Evolutionary conservation across 495 filamentous ascomycete genomes (phyloP).

Genomic region (Talaromyces proteolyticus): DNA sequence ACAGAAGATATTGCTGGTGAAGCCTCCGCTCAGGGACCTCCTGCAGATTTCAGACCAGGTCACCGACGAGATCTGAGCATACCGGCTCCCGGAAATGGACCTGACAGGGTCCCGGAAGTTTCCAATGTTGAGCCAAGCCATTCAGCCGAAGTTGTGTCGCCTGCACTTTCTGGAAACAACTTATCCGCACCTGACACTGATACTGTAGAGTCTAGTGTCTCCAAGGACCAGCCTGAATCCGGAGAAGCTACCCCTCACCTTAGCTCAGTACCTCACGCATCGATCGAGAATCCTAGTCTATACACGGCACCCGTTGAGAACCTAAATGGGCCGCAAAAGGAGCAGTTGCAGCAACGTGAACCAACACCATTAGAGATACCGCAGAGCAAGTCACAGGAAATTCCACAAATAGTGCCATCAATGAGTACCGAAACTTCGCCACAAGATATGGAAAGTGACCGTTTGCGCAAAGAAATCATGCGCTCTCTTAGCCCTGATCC

Average conservation of each 20-base stretch:
- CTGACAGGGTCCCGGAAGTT: slow-evolving; percentile 51
- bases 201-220: not conserved
- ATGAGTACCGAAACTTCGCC: slow-evolving; percentile 48
- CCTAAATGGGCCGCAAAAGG: slow-evolving; percentile 2
- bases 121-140: slow-evolving; percentile 31
- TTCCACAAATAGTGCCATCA: slow-evolving; percentile 46
- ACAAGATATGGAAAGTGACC: slow-evolving; percentile 69
- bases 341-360: not conserved
- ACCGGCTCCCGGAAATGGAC: slow-evolving; percentile 56
- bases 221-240: not conserved
- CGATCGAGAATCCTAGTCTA: not conserved
- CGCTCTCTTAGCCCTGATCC: slow-evolving; percentile 57
- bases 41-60: slow-evolving; percentile 42
- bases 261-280: slow-evolving; percentile 1
- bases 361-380: slow-evolving; percentile 1
- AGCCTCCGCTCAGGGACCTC: slow-evolving; percentile 19
- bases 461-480: slow-evolving; percentile 75
- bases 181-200: not conserved
- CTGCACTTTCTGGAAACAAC: not conserved
- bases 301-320: not conserved
- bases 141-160: slow-evolving; percentile 29
- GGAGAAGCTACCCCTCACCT: slow-evolving; percentile 6
- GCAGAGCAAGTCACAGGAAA: slow-evolving; percentile 5
- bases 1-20: slow-evolving; percentile 44
- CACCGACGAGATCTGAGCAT: slow-evolving; percentile 58